A percentile compares a stretch with the other conserved stretches of the same genome.
Conservation (phyloP, 495 filamentous ascomycete species). For the Aspergillus kassunensis region DNA sequence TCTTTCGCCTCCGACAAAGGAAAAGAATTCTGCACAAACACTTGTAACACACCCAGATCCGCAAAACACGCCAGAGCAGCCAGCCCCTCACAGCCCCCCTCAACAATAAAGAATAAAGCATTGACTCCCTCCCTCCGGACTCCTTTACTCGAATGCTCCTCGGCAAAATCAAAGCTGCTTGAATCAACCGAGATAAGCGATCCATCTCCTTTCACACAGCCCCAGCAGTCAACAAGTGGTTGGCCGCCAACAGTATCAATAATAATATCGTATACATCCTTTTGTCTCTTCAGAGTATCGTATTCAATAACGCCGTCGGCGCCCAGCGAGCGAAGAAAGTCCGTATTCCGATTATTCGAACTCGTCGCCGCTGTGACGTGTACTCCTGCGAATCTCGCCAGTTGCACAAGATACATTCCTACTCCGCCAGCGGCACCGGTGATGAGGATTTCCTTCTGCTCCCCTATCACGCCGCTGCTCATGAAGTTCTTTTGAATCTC, state of each 20-base stretch:
- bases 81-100: conserved; percentile 18
- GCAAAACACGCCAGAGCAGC: conserved; percentile 17
- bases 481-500: neutral
- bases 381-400: conserved; percentile 23
- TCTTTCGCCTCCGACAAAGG: conserved; percentile 21
- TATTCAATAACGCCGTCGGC: conserved; percentile 32
- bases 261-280: conserved; percentile 27
- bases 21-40: conserved; percentile 26
- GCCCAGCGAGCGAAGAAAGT: conserved; percentile 26
- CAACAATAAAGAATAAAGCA: conserved; percentile 32
- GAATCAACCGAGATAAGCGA: conserved; percentile 32
- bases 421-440: conserved; percentile 35
- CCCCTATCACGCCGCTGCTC: neutral
- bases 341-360: conserved; percentile 25
- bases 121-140: conserved; percentile 18
- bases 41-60: conserved; percentile 16
- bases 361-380: conserved; percentile 27
- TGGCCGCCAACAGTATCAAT: conserved; percentile 34
- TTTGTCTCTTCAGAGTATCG: conserved; percentile 4
- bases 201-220: conserved; percentile 18
- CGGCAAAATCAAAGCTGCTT: conserved; percentile 29
- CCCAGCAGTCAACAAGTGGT: conserved; percentile 25
- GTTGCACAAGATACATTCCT: conserved; percentile 33
- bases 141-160: conserved; percentile 30
- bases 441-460: conserved; percentile 19